These are phyloP conservation scores for Tricholoma sp. DNA, from an alignment of 768 basidiomycete species.

Conservation along the genomic window DNA sequence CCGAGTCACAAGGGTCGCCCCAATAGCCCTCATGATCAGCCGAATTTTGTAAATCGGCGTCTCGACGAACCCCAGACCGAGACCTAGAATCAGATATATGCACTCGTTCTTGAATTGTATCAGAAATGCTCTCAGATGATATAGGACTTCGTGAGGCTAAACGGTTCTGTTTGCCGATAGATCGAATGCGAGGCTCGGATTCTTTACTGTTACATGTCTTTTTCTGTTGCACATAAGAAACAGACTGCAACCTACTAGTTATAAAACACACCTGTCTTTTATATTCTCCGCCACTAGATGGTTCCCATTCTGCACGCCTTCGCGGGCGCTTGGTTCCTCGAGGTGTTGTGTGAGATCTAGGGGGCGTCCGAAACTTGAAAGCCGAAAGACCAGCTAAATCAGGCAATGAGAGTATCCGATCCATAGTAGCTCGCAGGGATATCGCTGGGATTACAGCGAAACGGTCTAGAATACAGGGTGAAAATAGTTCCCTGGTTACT, in stretches of 20 bases:
- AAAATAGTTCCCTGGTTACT: constrained; percentile 13
- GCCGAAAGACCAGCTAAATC: constrained; percentile 38
- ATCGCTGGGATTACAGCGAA: constrained; percentile 20
- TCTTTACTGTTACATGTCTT: neutral
- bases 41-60: neutral
- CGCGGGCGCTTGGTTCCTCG: neutral
- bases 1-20: neutral
- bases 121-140: neutral
- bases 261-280: constrained; percentile 6
- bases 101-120: neutral
- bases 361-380: neutral
- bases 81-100: neutral
- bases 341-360: neutral
- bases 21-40: neutral
- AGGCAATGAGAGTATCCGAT: constrained; percentile 37
- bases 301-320: neutral
- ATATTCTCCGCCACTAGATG: neutral
- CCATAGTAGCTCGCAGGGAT: constrained; percentile 30
- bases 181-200: neutral
- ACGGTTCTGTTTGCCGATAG: neutral
- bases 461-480: neutral
- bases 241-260: neutral
- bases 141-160: neutral
- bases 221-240: neutral
- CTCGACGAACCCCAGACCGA: neutral